A percentile compares a stretch with the other conserved stretches of the same genome.
Evolutionary conservation across 202 grass and related monocot genomes (phyloP).

Genomic region (Dendrocalamus latiflorus): DNA sequence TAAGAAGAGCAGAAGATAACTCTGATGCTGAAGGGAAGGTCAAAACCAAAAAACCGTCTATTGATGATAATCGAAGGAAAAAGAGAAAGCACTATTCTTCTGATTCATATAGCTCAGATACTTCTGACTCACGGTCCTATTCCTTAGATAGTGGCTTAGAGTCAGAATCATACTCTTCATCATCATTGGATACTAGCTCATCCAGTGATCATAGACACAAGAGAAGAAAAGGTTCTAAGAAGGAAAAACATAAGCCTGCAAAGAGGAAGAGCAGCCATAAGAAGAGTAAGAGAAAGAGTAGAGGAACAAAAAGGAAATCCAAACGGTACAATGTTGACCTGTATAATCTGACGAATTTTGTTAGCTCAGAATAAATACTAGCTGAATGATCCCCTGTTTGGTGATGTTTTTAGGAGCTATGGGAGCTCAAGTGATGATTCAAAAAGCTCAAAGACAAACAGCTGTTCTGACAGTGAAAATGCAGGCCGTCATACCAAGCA

Average conservation of each 20-base stretch:
- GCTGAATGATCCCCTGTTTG: neutral
- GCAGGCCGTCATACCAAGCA: constrained; percentile 9
- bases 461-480: constrained; percentile 45
- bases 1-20: constrained; percentile 22
- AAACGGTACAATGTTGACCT: too few relatives aligned
- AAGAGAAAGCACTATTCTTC: constrained; percentile 70
- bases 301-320: too few relatives aligned
- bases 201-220: too few relatives aligned
- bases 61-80: constrained; percentile 40
- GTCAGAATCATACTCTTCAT: constrained; percentile 49
- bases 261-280: too few relatives aligned
- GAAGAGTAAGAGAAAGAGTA: too few relatives aligned
- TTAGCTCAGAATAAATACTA: too few relatives aligned
- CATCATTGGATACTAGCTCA: too few relatives aligned
- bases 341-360: too few relatives aligned
- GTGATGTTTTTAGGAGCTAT: constrained; percentile 39
- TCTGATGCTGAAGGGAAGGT: constrained; percentile 32
- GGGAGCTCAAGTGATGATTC: constrained; percentile 52
- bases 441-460: constrained; percentile 41
- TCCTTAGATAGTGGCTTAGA: constrained; percentile 54
- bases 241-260: too few relatives aligned
- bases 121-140: constrained; percentile 61
- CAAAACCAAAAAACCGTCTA: constrained; percentile 29
- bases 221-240: too few relatives aligned
- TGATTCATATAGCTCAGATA: constrained; percentile 70